phyloP scores from a whole-genome alignment of 2,329 filamentous ascomycete species.

The Endocalyx cinctus region DNA sequence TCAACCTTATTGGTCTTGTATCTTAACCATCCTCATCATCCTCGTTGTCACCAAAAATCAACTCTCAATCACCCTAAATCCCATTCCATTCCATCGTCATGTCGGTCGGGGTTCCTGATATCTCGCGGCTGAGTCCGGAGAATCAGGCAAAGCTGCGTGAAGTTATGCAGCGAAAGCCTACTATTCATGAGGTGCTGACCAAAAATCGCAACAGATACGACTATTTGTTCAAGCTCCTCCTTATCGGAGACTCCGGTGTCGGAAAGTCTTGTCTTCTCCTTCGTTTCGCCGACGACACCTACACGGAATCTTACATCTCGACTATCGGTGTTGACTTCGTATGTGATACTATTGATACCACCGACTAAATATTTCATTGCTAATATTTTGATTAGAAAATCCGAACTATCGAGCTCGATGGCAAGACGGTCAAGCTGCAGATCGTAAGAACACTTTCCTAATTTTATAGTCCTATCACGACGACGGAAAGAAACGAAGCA shows the following conservation, averaged over 20 bases:
- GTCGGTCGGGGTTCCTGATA: no score
- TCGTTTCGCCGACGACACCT: constrained; percentile 97
- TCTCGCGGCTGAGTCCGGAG: no score
- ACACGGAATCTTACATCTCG: constrained; percentile 99
- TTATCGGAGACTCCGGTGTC: constrained; percentile 99
- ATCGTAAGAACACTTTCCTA: constrained; percentile 66
- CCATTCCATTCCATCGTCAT: background rate
- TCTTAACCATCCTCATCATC: constrained; percentile 6
- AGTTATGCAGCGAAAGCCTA: constrained; percentile 9
- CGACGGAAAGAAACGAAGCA: background rate
- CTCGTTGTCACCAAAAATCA: constrained; percentile 5
- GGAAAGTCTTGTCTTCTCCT: constrained; percentile 99
- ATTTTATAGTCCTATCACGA: background rate
- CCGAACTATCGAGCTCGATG: constrained; percentile 97
- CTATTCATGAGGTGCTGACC: constrained; percentile 19
- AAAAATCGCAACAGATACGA: constrained; percentile 72
- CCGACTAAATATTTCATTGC: constrained; percentile 8
- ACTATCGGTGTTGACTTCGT: constrained; percentile 99
- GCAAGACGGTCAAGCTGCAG: constrained; percentile 99
- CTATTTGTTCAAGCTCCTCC: constrained; percentile 99
- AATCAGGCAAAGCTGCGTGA: constrained; percentile 17
- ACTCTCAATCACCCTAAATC: constrained; percentile 8
- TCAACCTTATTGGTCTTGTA: constrained; percentile 3
- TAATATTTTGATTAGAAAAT: constrained; percentile 74
- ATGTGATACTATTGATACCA: constrained; percentile 39